Evolutionary conservation across 768 basidiomycete genomes (phyloP), one percentile per base, ranked within the genome.

Genomic region (Mycena venus): DNA sequence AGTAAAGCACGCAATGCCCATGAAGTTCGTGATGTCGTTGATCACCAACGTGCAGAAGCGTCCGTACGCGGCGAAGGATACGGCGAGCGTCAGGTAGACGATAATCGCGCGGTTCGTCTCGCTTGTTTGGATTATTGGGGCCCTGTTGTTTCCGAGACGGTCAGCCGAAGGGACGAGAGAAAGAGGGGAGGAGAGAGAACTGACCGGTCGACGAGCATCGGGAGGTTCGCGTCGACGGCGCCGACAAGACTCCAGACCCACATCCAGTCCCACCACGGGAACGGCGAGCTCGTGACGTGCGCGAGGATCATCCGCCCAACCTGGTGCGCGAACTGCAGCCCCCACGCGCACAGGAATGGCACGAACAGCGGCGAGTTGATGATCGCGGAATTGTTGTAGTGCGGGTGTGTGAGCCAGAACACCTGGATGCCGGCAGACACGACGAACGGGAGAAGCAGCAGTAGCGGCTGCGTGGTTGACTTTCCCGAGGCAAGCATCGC

Each of bases 1-100:
- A 19, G 95, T 96, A 80, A 98, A 96, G 85, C 96, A 99, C 1
- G 96, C 98, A 78, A 98, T 96, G 15, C 98, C 98, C 74, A 98
- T 89, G 83, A 93, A 94, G 72, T 96, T 91, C 69, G 96, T 98
- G 83, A 99, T 96, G 76, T 97, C 94, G 72, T 83, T 84, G 78
- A 97, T 96, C 68, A 97, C 96, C n/a, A 93, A 85, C 32, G 90
- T 88, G 78, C 93, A 94, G 83, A 97, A 97, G 53, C 93, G 89
- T 29, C 88, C 91, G 78, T 96, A 98, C 49, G 90, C 88, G 78
- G 92, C 74, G 68, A 95, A 81, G 4, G 96, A 94, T 40, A 96
- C 78, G 2, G 86, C 83, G 38, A 96, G 87, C 2, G 94, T 94
- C 63, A 91, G 80, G 81, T 88, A 91, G 62, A 99, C 91, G 77